phyloP scores from a whole-genome alignment of 768 basidiomycete species.

The Trametes cinnabarina region DNA sequence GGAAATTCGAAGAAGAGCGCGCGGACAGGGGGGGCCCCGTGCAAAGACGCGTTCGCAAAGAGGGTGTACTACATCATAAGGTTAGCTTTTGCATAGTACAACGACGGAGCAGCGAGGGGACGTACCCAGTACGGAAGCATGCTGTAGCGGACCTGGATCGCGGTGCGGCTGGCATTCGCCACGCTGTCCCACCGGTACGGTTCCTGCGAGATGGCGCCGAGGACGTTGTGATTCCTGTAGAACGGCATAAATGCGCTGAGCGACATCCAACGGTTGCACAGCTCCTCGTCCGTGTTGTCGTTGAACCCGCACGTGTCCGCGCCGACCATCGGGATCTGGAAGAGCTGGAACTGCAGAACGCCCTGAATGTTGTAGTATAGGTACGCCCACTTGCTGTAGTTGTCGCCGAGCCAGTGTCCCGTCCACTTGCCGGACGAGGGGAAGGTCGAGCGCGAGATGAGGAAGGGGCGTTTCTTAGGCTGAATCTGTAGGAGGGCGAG shows the following conservation, averaged over 20 bases:
- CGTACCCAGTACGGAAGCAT: slow-evolving; percentile 78
- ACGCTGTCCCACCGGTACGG: slow-evolving; percentile 81
- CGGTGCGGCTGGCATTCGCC: slow-evolving; percentile 66
- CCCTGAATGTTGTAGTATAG: slow-evolving; percentile 71
- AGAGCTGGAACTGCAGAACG: slow-evolving; percentile 80
- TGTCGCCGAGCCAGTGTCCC: slow-evolving; percentile 80
- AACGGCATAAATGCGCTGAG: slow-evolving; percentile 79
- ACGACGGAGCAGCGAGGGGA: background rate
- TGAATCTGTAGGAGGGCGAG: slow-evolving; percentile 51
- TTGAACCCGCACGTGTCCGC: slow-evolving; percentile 73
- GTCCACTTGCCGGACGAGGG: slow-evolving; percentile 68
- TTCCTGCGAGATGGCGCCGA: slow-evolving; percentile 67
- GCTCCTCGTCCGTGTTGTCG: slow-evolving; percentile 73
- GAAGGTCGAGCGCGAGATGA: slow-evolving; percentile 72
- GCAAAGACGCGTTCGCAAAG: slow-evolving; percentile 63
- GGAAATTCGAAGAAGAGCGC: slow-evolving; percentile 81
- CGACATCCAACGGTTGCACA: slow-evolving; percentile 85
- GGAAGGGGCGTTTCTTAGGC: slow-evolving; percentile 62
- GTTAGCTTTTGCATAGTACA: background rate
- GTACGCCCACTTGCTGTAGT: slow-evolving; percentile 72
- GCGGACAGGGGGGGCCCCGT: slow-evolving; percentile 67
- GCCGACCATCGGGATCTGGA: slow-evolving; percentile 81
- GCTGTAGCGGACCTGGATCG: slow-evolving; percentile 65
- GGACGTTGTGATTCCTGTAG: slow-evolving; percentile 73
- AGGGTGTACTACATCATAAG: slow-evolving; percentile 54